Base-by-base conservation (phyloP, 805 yeast species). In the Candida palmyrensis region DNA sequence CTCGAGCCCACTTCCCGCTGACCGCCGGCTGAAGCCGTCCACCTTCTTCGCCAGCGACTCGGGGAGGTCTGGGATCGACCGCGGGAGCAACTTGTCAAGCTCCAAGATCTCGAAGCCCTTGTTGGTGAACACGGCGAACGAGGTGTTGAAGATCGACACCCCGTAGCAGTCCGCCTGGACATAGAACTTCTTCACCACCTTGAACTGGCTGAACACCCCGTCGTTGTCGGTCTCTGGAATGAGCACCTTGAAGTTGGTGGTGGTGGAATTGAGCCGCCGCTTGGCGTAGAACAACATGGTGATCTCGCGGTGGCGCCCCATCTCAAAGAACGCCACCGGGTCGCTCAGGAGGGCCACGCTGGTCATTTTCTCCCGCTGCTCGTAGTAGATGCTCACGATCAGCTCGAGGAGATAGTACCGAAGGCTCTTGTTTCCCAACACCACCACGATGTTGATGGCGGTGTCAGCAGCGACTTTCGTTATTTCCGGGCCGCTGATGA, bases 251-350 rank as follows among this genome's bases (percentile, higher is more conserved):
- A 75, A 80, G 54, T 44, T 59, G 30, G 68, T 72, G 9, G 58
- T 44, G 10, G 59, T 58, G 22, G 72, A 66, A 47, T 66, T 57
- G 34, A 62, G 68, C 53, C 67, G 77, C 57, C 61, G 68, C 48
- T 73, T 75, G 56, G 77, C 74, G 53, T 68, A 73, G 47, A 70
- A 74, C 36, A 79, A 54, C 69, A 75, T 66, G 26, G 66, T 74
- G 41, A 75, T 66, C 53, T 75, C 77, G 37, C 77, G 69, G 49
- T 88, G 86, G 19, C 67, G 72, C 0, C 92, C 96, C 39, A 82
- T 61, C 30, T 71, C 73, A 57, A 84, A 88, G 41, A 72, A 78
- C 2, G 72, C 56, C 0, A 50, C 76, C 57, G 53, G 59, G 30
- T 77, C 75, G 42, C 70, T 64, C 10, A 77, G 62, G 9, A 76